A percentile compares a stretch with the other conserved stretches of the same genome.
Evolutionary conservation across 2,329 filamentous ascomycete species (phyloP).

Genomic region (Trichoderma asperellum): DNA sequence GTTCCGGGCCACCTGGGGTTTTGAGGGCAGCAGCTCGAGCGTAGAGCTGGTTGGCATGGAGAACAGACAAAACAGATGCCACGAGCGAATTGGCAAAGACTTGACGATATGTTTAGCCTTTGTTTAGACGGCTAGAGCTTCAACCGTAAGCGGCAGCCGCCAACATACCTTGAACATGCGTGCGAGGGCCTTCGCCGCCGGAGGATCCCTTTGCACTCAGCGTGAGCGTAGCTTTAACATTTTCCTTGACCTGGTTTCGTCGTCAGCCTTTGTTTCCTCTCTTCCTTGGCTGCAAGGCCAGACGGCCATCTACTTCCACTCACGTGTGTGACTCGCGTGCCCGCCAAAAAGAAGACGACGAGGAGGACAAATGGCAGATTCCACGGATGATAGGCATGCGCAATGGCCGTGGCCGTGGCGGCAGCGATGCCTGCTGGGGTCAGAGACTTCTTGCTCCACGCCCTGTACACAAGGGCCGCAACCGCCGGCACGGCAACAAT

Average conservation of each 20-base stretch:
- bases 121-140: neutral
- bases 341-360: constrained; percentile 82
- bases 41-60: constrained; percentile 64
- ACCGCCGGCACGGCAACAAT: constrained; percentile 62
- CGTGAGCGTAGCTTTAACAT: constrained; percentile 81
- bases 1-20: constrained; percentile 39
- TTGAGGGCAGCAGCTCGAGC: constrained; percentile 49
- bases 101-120: constrained; percentile 33
- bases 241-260: constrained; percentile 72
- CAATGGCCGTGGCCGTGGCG: constrained; percentile 72
- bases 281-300: neutral
- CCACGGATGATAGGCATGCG: constrained; percentile 92
- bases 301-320: constrained; percentile 5
- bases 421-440: constrained; percentile 75
- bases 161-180: constrained; percentile 71
- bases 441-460: constrained; percentile 73
- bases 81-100: constrained; percentile 85
- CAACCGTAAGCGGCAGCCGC: too few species aligned
- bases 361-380: constrained; percentile 86
- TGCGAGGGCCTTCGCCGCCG: constrained; percentile 81
- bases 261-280: constrained; percentile 31
- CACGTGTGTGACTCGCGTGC: constrained; percentile 82
- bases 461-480: constrained; percentile 65
- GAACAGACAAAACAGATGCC: constrained; percentile 66
- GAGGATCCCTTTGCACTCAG: constrained; percentile 72